Conservation (phyloP, 2,329 filamentous ascomycete species). For the Neopestalotiopsis sp. region DNA sequence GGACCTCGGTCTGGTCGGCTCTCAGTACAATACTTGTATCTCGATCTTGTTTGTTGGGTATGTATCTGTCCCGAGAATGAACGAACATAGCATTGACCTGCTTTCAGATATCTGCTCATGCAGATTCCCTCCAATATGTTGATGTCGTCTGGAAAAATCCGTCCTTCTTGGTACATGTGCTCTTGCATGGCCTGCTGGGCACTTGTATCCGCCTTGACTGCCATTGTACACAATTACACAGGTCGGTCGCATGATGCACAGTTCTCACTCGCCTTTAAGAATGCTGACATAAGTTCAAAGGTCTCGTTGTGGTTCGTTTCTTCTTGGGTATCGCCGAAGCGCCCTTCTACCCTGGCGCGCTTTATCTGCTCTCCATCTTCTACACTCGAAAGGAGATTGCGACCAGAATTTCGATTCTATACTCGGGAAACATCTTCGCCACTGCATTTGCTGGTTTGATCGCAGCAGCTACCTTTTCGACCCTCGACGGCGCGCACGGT, state of each 20-base stretch:
- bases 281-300: background rate
- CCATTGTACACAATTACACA: conserved; percentile 11
- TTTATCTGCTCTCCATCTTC: conserved; percentile 55
- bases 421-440: conserved; percentile 43
- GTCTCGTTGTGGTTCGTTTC: conserved; percentile 24
- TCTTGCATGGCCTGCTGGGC: conserved; percentile 5
- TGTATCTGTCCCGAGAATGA: too few relatives aligned
- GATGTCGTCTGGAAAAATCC: background rate
- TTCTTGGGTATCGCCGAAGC: conserved; percentile 50
- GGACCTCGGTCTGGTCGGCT: conserved; percentile 25
- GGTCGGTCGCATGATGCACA: background rate
- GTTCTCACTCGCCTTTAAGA: background rate
- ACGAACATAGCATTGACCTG: background rate
- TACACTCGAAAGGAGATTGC: conserved; percentile 54
- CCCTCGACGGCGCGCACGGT: conserved; percentile 39
- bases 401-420: conserved; percentile 45
- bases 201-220: background rate
- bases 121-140: conserved; percentile 1
- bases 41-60: conserved; percentile 22
- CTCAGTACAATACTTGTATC: conserved; percentile 22
- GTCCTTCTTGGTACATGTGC: background rate
- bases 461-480: conserved; percentile 42
- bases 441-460: conserved; percentile 46
- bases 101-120: conserved; percentile 6
- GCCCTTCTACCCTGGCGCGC: conserved; percentile 54